These are phyloP conservation scores for Nannochloris sp. DNA, from an alignment of 139 green algal genomes.

Conservation along the genomic window DNA sequence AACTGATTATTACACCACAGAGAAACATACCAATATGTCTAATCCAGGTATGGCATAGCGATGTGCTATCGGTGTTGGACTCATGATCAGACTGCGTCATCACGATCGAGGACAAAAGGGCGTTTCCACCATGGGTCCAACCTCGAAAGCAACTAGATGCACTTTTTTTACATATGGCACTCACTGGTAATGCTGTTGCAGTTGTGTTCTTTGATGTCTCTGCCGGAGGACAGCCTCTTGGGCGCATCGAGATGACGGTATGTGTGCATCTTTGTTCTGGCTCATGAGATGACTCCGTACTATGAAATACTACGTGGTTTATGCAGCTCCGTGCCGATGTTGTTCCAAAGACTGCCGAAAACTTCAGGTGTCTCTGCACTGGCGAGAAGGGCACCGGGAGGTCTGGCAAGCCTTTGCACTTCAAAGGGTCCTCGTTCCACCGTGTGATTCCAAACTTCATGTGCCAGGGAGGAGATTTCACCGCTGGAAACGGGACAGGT, in stretches of 20 bases:
- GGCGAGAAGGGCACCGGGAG: conserved; percentile 56
- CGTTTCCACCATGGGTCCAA: too few species aligned
- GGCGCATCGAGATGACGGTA: conserved; percentile 61
- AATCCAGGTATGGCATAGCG: not conserved
- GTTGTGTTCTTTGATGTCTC: conserved; percentile 51
- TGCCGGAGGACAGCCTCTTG: conserved; percentile 39
- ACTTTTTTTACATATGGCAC: not conserved
- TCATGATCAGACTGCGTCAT: too few species aligned
- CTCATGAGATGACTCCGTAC: not conserved
- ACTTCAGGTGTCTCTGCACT: conserved; percentile 73
- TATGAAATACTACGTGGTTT: not conserved
- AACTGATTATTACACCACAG: too few species aligned
- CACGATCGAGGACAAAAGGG: too few species aligned
- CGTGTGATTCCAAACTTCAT: conserved; percentile 58
- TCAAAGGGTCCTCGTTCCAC: conserved; percentile 79
- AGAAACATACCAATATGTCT: not conserved
- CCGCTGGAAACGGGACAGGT: conserved; percentile 53
- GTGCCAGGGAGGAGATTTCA: conserved; percentile 65
- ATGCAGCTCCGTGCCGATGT: conserved; percentile 63
- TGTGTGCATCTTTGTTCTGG: conserved; percentile 5
- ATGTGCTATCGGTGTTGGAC: not conserved
- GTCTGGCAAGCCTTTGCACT: conserved; percentile 76
- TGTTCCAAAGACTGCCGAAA: conserved; percentile 83
- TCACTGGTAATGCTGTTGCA: conserved; percentile 9
- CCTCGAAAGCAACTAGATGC: not conserved